Evolutionary conservation across 2,329 filamentous ascomycete species (phyloP).

Genomic region (Penicillium sp.): DNA sequence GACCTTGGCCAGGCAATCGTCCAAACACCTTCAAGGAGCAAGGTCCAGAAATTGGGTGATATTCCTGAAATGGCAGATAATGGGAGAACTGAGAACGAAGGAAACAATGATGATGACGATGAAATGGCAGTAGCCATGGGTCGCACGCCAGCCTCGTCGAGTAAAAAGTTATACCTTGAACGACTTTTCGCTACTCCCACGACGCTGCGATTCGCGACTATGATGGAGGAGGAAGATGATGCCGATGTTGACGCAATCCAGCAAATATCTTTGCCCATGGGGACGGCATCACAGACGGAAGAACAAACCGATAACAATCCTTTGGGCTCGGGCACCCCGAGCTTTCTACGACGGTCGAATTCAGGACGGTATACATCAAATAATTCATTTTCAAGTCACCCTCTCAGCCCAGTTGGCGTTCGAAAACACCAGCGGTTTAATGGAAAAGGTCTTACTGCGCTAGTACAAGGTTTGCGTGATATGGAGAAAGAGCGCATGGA

Average conservation of each 20-base stretch:
- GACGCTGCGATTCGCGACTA: slow-evolving; percentile 38
- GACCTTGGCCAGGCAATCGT: slow-evolving; percentile 24
- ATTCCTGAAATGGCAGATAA: slow-evolving; percentile 1
- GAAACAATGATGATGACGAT: slow-evolving; percentile 11
- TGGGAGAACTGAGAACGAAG: background rate
- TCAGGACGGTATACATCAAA: slow-evolving; percentile 24
- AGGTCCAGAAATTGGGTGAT: slow-evolving; percentile 20
- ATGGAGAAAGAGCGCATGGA: slow-evolving; percentile 40
- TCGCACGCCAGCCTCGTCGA: slow-evolving; percentile 41
- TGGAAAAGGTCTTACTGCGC: slow-evolving; percentile 35
- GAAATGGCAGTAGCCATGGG: slow-evolving; percentile 15
- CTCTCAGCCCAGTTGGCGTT: slow-evolving; percentile 36
- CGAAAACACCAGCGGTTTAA: slow-evolving; percentile 34
- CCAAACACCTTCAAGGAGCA: slow-evolving; percentile 36
- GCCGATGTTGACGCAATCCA: background rate
- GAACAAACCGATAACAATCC: slow-evolving; percentile 14
- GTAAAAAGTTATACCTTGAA: slow-evolving; percentile 42
- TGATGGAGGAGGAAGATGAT: slow-evolving; percentile 32
- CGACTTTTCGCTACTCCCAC: slow-evolving; percentile 46
- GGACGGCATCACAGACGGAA: slow-evolving; percentile 2
- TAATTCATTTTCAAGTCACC: slow-evolving; percentile 13
- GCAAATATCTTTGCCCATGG: slow-evolving; percentile 8
- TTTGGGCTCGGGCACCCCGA: slow-evolving; percentile 33
- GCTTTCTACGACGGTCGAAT: slow-evolving; percentile 37
- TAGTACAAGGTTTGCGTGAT: slow-evolving; percentile 37